Conservation (phyloP, 192 early-diverging fungal species). For the Gigaspora rosea region DNA sequence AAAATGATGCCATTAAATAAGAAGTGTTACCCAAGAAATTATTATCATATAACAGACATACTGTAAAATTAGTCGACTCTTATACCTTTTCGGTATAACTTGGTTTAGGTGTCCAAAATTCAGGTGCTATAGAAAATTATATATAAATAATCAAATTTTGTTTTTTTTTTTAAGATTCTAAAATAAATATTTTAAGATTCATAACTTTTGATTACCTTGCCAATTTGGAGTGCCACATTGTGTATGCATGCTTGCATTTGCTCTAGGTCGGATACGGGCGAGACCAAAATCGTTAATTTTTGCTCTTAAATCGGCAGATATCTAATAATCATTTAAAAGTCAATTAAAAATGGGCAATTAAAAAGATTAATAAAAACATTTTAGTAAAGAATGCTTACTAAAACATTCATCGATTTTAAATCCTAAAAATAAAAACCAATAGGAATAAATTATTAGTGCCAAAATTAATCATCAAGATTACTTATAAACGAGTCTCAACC, state of each 20-base stretch:
- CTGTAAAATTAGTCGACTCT: too few relatives aligned
- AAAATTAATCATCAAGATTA: background rate
- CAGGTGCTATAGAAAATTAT: conserved; percentile 55
- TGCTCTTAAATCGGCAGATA: conserved; percentile 61
- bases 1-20: conserved; percentile 2
- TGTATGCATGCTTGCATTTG: conserved; percentile 71
- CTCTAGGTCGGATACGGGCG: conserved; percentile 69
- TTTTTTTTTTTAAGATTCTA: background rate
- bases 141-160: background rate
- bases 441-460: conserved; percentile 1
- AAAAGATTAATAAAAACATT: background rate
- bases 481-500: background rate
- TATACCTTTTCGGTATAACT: conserved; percentile 74
- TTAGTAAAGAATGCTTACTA: conserved; percentile 38
- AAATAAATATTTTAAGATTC: background rate
- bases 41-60: too few relatives aligned
- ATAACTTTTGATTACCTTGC: conserved; percentile 47
- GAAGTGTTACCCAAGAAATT: background rate
- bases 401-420: conserved; percentile 77
- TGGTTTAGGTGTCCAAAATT: conserved; percentile 71
- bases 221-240: conserved; percentile 81
- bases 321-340: conserved; percentile 31
- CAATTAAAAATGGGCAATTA: background rate
- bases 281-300: conserved; percentile 85
- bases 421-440: conserved; percentile 43